phyloP scores from a whole-genome alignment of 306 rosid species.

The Dalbergia cultrata region DNA sequence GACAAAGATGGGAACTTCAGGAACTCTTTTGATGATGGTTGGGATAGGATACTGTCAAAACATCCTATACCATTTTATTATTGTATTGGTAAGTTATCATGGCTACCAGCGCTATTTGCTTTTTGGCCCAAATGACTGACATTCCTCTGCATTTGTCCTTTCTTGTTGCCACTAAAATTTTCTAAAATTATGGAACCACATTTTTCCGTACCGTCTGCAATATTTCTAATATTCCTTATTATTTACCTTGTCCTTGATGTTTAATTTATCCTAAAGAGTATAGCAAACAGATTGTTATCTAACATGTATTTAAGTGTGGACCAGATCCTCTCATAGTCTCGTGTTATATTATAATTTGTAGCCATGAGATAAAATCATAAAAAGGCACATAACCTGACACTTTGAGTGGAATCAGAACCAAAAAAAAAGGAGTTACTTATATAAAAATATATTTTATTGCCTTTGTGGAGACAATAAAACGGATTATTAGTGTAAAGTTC shows the following conservation, averaged over 20 bases:
- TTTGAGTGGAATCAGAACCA: slow-evolving; percentile 27
- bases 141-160: slow-evolving; percentile 22
- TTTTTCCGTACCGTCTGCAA: slow-evolving; percentile 20
- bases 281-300: slow-evolving; percentile 12
- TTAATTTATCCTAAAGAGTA: not conserved
- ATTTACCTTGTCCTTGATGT: slow-evolving; percentile 22
- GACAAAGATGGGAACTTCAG: slow-evolving; percentile 96
- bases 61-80: slow-evolving; percentile 98
- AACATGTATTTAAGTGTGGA: not conserved
- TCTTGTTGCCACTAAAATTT: not conserved
- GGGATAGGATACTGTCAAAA: slow-evolving; percentile 95
- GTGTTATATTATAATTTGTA: not conserved
- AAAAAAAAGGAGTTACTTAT: not conserved
- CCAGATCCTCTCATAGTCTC: not conserved
- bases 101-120: slow-evolving; percentile 20
- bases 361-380: not conserved
- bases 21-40: slow-evolving; percentile 93
- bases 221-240: slow-evolving; percentile 33
- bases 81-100: slow-evolving; percentile 75
- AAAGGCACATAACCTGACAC: slow-evolving; percentile 11
- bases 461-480: not conserved
- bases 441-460: slow-evolving; percentile 3
- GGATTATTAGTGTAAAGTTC: slow-evolving; percentile 2
- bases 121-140: not conserved
- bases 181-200: slow-evolving; percentile 8